Percentiles rank a stretch among this genome's conserved stretches.
These are phyloP conservation scores for Monosporascus sp. DNA, from an alignment of 2,329 filamentous ascomycete species.

Conservation along the genomic window DNA sequence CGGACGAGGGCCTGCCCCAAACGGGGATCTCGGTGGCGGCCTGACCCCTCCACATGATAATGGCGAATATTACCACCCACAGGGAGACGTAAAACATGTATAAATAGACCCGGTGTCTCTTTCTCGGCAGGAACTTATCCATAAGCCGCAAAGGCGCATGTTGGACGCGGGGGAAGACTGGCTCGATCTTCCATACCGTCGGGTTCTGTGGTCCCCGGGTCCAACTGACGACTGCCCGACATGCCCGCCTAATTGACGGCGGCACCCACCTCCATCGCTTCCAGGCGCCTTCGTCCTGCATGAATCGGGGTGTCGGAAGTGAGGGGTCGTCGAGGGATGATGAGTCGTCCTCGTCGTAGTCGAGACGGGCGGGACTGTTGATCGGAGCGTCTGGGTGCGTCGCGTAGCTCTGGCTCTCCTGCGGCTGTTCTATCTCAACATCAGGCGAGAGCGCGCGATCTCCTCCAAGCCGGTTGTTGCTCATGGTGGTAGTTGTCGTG, in stretches of 20 bases:
- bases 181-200: constrained; percentile 45
- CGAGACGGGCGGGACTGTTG: constrained; percentile 30
- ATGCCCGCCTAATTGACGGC: constrained; percentile 44
- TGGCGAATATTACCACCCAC: constrained; percentile 65
- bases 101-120: constrained; percentile 52
- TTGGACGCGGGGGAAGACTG: constrained; percentile 62
- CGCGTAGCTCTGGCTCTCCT: constrained; percentile 1
- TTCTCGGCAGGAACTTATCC: constrained; percentile 55
- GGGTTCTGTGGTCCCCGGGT: constrained; percentile 50
- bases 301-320: constrained; percentile 50
- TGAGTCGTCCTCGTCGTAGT: constrained; percentile 40
- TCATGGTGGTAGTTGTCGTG: constrained; percentile 8
- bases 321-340: constrained; percentile 26
- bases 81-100: constrained; percentile 54
- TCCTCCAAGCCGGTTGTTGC: constrained; percentile 13
- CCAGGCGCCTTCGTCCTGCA: constrained; percentile 48
- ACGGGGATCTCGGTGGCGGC: constrained; percentile 56
- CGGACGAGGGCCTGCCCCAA: constrained; percentile 59
- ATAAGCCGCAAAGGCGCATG: constrained; percentile 59
- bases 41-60: constrained; percentile 62
- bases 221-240: constrained; percentile 42
- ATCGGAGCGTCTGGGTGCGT: constrained; percentile 22
- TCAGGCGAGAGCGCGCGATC: constrained; percentile 16
- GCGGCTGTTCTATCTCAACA: constrained; percentile 12
- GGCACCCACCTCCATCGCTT: constrained; percentile 56